Evolutionary conservation across 352 stramenopile genomes (phyloP).

Genomic region (Pythium coloratum): DNA sequence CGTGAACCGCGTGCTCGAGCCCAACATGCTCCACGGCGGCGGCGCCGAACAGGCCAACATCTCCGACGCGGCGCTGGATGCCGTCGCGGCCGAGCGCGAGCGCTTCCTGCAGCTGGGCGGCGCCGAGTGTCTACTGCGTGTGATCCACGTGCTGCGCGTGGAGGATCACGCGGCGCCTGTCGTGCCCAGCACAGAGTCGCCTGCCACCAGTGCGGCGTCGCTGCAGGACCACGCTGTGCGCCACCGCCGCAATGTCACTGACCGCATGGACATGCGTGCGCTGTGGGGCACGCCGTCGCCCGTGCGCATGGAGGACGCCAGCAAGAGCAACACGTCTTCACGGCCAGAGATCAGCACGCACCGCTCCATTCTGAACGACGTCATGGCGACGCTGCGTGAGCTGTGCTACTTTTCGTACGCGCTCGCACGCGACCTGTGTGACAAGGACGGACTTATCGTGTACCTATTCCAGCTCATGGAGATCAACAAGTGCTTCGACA

Average conservation of each 20-base stretch:
- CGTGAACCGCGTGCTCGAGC: constrained; percentile 69
- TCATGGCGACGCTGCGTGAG: constrained; percentile 78
- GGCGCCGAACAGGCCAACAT: constrained; percentile 11
- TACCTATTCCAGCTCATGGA: constrained; percentile 94
- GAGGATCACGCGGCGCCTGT: constrained; percentile 39
- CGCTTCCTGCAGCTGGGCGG: constrained; percentile 71
- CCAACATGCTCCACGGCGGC: constrained; percentile 47
- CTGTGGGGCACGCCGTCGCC: constrained; percentile 51
- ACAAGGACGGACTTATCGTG: constrained; percentile 87
- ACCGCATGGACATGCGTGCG: constrained; percentile 52
- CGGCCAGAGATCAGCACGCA: constrained; percentile 46
- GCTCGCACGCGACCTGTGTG: constrained; percentile 66
- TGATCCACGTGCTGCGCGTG: constrained; percentile 63
- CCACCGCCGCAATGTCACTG: constrained; percentile 30
- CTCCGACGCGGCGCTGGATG: constrained; percentile 31
- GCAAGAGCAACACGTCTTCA: constrained; percentile 32
- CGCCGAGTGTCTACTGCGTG: constrained; percentile 70
- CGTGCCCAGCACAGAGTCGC: constrained; percentile 1
- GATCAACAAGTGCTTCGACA: constrained; percentile 90
- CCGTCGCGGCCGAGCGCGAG: constrained; percentile 56
- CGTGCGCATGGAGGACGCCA: constrained; percentile 29
- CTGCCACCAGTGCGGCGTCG: constrained; percentile 1
- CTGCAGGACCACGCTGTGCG: constrained; percentile 17
- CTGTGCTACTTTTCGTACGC: constrained; percentile 80
- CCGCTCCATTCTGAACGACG: constrained; percentile 66